Evolutionary conservation across 768 basidiomycete species (phyloP).

Genomic region (Coprinopsis cinerea): DNA sequence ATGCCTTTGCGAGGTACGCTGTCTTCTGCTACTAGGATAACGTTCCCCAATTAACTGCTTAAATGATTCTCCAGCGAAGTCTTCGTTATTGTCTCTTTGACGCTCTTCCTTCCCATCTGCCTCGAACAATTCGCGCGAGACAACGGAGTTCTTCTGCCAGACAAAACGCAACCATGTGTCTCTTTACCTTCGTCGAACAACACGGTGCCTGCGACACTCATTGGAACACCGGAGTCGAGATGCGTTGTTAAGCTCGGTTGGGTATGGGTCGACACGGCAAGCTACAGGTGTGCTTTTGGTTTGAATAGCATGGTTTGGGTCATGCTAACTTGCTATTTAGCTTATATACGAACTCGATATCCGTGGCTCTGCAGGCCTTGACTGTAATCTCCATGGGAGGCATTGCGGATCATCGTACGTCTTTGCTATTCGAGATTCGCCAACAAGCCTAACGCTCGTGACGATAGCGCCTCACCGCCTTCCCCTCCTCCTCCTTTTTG

Average conservation of each 20-base stretch:
- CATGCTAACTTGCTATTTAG: conserved; percentile 30
- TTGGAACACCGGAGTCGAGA: conserved; percentile 26
- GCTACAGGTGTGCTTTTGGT: conserved; percentile 63
- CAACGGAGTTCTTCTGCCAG: conserved; percentile 75
- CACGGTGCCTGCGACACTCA: conserved; percentile 11
- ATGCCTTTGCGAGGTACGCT: conserved; percentile 74
- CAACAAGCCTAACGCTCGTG: conserved; percentile 4
- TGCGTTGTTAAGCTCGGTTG: conserved; percentile 83
- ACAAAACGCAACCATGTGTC: conserved; percentile 56
- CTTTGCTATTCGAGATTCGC: background rate
- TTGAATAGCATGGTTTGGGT: background rate
- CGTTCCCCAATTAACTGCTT: too few species aligned
- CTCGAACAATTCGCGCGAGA: conserved; percentile 87
- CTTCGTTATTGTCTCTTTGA: conserved; percentile 76
- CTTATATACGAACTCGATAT: conserved; percentile 82
- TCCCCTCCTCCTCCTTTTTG: conserved; percentile 69
- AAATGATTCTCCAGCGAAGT: conserved; percentile 49
- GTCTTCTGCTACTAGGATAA: background rate
- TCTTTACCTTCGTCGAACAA: conserved; percentile 15
- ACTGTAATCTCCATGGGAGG: conserved; percentile 92
- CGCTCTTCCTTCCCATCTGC: conserved; percentile 78
- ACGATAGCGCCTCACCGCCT: conserved; percentile 61
- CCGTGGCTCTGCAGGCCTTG: conserved; percentile 86
- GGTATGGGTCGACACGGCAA: conserved; percentile 86
- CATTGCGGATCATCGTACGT: conserved; percentile 85